These are phyloP conservation scores for Lagenidium giganteum DNA, from an alignment of 352 stramenopile genomes.

Conservation along the genomic window DNA sequence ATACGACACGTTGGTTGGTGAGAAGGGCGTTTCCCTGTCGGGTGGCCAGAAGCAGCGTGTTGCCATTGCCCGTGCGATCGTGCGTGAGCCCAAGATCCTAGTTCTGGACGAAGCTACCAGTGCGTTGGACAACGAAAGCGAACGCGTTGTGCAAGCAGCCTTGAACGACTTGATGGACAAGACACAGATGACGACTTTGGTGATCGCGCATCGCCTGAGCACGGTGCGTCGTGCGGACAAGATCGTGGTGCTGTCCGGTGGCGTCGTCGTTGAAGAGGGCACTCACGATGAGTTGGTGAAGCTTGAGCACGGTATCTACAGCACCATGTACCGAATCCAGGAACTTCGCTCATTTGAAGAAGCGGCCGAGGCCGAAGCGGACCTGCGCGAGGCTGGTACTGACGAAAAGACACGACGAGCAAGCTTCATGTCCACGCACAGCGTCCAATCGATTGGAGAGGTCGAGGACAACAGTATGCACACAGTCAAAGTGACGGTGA, in stretches of 20 bases:
- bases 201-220: constrained; percentile 45
- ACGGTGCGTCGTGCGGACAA: constrained; percentile 47
- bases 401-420: constrained; percentile 75
- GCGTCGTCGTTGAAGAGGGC: constrained; percentile 28
- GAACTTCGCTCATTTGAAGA: constrained; percentile 1
- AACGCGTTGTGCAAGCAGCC: constrained; percentile 41
- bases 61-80: constrained; percentile 17
- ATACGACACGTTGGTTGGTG: constrained; percentile 80
- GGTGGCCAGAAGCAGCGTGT: constrained; percentile 18
- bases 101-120: constrained; percentile 47
- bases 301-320: constrained; percentile 66
- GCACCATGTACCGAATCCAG: constrained; percentile 76
- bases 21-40: constrained; percentile 42
- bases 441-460: constrained; percentile 57
- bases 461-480: constrained; percentile 30
- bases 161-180: constrained; percentile 22
- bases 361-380: constrained; percentile 5
- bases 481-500: constrained; percentile 26
- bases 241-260: constrained; percentile 29
- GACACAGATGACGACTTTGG: constrained; percentile 48
- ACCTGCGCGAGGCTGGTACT: constrained; percentile 74
- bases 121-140: constrained; percentile 38
- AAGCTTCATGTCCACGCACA: constrained; percentile 57
- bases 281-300: constrained; percentile 28
- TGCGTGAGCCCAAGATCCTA: constrained; percentile 39